Evolutionary conservation across 768 basidiomycete genomes (phyloP).

Genomic region (Macrolepiota fuliginosa): DNA sequence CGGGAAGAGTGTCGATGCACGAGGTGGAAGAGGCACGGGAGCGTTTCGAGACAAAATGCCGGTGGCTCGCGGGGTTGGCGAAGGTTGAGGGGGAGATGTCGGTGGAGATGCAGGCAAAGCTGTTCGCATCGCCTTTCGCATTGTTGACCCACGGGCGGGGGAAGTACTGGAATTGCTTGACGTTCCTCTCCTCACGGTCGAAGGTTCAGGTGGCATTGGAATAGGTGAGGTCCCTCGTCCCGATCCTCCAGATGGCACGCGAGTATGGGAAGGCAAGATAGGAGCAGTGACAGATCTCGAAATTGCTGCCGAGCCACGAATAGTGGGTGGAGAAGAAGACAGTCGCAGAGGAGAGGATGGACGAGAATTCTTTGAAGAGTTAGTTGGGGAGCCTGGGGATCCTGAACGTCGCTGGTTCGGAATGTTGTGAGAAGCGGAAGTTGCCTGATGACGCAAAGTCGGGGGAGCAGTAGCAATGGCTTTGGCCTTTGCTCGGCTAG

Average conservation of each 20-base stretch:
- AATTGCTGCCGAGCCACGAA: constrained; percentile 37
- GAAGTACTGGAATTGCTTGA: constrained; percentile 47
- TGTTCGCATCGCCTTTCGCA: constrained; percentile 38
- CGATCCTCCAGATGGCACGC: constrained; percentile 35
- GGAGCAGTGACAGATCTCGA: constrained; percentile 44
- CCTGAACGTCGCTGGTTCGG: constrained; percentile 40
- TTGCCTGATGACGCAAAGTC: constrained; percentile 77
- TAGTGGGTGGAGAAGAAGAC: constrained; percentile 46
- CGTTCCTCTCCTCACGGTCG: constrained; percentile 38
- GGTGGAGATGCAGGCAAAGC: constrained; percentile 37
- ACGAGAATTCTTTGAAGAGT: constrained; percentile 35
- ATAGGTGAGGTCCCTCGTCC: constrained; percentile 31
- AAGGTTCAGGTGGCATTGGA: constrained; percentile 38
- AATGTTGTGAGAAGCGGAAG: constrained; percentile 61
- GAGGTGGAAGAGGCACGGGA: constrained; percentile 32
- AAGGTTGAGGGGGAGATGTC: constrained; percentile 26
- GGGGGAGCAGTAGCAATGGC: constrained; percentile 82
- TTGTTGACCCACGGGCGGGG: constrained; percentile 25
- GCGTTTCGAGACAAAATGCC: constrained; percentile 21
- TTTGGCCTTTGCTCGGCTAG: constrained; percentile 85
- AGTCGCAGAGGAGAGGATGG: constrained; percentile 47
- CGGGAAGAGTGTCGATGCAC: constrained; percentile 43
- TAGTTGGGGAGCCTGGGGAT: constrained; percentile 35
- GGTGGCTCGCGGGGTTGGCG: constrained; percentile 27
- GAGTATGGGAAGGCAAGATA: constrained; percentile 33